Conservation (phyloP, 1,284 basidiomycete genomes). For the Fistulinella staudtii region DNA sequence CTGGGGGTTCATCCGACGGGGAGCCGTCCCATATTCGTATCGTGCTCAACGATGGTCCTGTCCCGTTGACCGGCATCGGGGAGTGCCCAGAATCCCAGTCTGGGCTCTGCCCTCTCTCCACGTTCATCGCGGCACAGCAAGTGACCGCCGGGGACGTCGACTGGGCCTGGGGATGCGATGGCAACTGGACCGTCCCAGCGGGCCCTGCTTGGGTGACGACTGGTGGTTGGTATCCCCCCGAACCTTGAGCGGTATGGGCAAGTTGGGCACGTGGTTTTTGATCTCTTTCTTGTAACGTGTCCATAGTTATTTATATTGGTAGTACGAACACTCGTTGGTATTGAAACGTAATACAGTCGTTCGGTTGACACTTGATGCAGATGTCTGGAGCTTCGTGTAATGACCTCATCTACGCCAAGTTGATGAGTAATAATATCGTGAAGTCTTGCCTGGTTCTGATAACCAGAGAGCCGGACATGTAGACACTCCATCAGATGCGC, state of each 20-base stretch:
- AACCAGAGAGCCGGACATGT: too few species aligned
- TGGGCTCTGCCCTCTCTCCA: conserved; percentile 76
- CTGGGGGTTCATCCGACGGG: background rate
- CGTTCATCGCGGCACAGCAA: conserved; percentile 70
- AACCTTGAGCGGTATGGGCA: background rate
- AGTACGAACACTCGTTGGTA: too few species aligned
- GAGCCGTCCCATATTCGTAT: conserved; percentile 63
- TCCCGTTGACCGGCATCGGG: conserved; percentile 71
- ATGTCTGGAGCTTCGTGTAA: too few species aligned
- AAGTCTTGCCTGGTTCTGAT: too few species aligned
- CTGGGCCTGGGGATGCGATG: conserved; percentile 73
- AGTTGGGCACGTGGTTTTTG: background rate
- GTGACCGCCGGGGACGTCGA: conserved; percentile 66
- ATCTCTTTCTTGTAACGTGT: too few species aligned
- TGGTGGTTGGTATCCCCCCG: background rate
- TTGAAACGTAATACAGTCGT: too few species aligned
- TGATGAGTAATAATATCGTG: too few species aligned
- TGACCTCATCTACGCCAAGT: too few species aligned
- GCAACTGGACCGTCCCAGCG: conserved; percentile 60
- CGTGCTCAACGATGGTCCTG: conserved; percentile 85
- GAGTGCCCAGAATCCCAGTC: conserved; percentile 68
- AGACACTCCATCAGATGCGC: too few species aligned
- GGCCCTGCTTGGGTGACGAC: conserved; percentile 68
- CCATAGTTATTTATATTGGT: too few species aligned
- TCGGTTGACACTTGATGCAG: too few species aligned